These are phyloP conservation scores for Poteriospumella lacustris DNA, from an alignment of 108 stramenopile species.

Conservation along the genomic window DNA sequence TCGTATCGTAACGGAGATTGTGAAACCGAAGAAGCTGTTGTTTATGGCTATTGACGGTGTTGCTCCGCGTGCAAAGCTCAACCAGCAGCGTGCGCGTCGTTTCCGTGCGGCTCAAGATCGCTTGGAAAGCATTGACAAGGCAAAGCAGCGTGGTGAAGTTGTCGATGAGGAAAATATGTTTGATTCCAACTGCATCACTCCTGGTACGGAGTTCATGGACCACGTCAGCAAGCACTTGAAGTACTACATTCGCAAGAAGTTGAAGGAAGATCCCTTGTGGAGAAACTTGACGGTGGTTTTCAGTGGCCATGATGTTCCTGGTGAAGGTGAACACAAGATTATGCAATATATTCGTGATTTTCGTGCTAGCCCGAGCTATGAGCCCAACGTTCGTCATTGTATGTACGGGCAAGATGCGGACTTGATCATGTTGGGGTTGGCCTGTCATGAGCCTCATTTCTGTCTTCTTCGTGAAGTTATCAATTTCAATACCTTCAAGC, in stretches of 20 bases:
- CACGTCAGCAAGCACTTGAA: background rate
- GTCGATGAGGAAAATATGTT: constrained; percentile 15
- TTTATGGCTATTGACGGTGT: constrained; percentile 94
- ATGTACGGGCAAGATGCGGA: constrained; percentile 33
- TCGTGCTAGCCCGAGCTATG: constrained; percentile 12
- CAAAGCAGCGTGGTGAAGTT: constrained; percentile 2
- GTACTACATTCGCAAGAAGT: constrained; percentile 22
- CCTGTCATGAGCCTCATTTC: constrained; percentile 25
- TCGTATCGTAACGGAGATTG: constrained; percentile 49
- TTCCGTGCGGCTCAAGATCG: constrained; percentile 19
- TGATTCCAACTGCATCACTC: constrained; percentile 30
- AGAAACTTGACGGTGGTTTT: background rate
- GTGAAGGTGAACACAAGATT: constrained; percentile 30
- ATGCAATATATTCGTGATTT: constrained; percentile 20
- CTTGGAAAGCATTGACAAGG: constrained; percentile 4
- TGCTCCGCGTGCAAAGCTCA: constrained; percentile 98
- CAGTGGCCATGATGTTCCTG: constrained; percentile 32
- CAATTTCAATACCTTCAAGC: background rate
- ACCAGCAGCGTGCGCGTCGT: constrained; percentile 73
- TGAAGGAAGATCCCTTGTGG: constrained; percentile 31
- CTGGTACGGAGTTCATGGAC: constrained; percentile 30
- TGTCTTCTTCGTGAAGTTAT: constrained; percentile 18
- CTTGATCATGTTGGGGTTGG: constrained; percentile 22
- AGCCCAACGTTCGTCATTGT: constrained; percentile 23
- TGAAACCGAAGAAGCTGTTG: constrained; percentile 63